Evolutionary conservation across 768 basidiomycete genomes (phyloP).

Genomic region (Coprinopsis sp.): DNA sequence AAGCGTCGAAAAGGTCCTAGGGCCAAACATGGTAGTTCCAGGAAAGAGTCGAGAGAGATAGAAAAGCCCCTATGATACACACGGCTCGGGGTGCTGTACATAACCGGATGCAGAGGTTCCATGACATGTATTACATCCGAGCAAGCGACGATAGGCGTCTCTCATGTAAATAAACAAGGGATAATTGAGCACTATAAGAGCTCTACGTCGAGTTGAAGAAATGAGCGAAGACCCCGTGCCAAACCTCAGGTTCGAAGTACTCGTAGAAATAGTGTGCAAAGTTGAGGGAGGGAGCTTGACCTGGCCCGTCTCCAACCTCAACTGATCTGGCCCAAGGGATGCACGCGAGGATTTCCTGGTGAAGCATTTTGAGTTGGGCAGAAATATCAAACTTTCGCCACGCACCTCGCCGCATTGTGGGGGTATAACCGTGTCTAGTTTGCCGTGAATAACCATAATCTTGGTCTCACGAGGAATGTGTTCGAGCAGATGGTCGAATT

Average conservation of each 20-base stretch:
- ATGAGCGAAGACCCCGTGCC: constrained; percentile 32
- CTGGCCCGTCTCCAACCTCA: constrained; percentile 25
- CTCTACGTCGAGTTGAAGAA: no score
- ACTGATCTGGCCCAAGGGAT: constrained; percentile 35
- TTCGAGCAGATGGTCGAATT: constrained; percentile 23
- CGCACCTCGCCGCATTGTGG: constrained; percentile 29
- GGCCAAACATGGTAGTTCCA: constrained; percentile 11
- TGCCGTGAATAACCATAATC: constrained; percentile 38
- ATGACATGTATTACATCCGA: no score
- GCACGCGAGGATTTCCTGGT: no score
- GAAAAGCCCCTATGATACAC: no score
- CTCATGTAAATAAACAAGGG: no score
- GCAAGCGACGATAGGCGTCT: no score
- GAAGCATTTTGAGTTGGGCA: no score
- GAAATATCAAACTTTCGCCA: no score
- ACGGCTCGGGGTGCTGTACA: no score
- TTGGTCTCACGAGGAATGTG: constrained; percentile 25
- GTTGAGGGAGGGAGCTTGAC: constrained; percentile 29
- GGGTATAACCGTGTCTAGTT: constrained; percentile 35
- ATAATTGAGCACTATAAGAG: no score
- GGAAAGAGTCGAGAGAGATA: neutral
- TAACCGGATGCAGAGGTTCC: no score
- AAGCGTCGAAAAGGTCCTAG: constrained; percentile 20
- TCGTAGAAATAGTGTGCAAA: constrained; percentile 45
- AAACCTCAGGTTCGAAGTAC: constrained; percentile 39